phyloP scores from a whole-genome alignment of 257 asterid species.

The Rubia yunnanensis region DNA sequence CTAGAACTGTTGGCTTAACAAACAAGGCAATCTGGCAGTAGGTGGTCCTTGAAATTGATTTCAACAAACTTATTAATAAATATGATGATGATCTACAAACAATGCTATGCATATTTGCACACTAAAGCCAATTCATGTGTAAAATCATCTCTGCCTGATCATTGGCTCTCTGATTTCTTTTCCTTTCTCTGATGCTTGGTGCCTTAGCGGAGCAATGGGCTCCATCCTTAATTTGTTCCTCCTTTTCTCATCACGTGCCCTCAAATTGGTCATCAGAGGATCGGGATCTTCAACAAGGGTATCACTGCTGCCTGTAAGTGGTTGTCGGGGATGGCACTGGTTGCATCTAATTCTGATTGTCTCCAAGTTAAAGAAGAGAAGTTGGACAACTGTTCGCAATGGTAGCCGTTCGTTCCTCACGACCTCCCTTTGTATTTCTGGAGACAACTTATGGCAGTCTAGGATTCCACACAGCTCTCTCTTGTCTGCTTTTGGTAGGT shows the following conservation, averaged over 20 bases:
- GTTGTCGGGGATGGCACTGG: neutral
- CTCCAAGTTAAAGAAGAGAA: slow-evolving; percentile 60
- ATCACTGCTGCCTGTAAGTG: neutral
- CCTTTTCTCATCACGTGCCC: slow-evolving; percentile 12
- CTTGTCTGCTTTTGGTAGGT: slow-evolving; percentile 53
- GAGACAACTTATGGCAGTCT: slow-evolving; percentile 59
- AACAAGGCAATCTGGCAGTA: neutral
- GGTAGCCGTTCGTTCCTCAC: slow-evolving; percentile 67
- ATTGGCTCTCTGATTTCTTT: slow-evolving; percentile 18
- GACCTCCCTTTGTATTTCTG: slow-evolving; percentile 47
- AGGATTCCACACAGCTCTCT: slow-evolving; percentile 50
- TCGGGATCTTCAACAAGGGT: slow-evolving; percentile 4
- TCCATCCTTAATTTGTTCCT: slow-evolving; percentile 18
- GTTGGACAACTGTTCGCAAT: slow-evolving; percentile 61
- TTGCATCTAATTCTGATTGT: neutral
- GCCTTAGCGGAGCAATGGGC: slow-evolving; percentile 20
- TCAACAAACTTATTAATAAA: neutral
- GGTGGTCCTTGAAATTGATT: no score
- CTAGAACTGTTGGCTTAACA: no score
- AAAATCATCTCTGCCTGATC: neutral
- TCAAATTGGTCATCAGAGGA: slow-evolving; percentile 24
- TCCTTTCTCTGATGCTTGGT: slow-evolving; percentile 15
- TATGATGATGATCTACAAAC: neutral
- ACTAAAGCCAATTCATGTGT: neutral
- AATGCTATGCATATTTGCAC: neutral